phyloP scores from a whole-genome alignment of 257 asterid species.

The Fraxinus americana region DNA sequence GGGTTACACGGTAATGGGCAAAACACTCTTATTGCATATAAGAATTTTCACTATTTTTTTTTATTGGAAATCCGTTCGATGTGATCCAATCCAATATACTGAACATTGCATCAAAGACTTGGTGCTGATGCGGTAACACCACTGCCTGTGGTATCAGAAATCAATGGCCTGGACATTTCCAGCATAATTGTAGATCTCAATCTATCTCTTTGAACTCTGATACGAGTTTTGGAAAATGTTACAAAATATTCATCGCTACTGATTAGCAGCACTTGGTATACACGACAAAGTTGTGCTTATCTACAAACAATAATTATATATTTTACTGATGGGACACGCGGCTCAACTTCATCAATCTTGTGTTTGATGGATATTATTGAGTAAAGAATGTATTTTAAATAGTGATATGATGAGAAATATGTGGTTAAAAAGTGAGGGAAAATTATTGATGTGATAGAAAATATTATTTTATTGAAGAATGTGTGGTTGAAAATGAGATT shows the following conservation, averaged over 20 bases:
- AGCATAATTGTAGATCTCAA: neutral
- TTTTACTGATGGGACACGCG: neutral
- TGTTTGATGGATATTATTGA: too few species aligned
- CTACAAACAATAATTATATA: neutral
- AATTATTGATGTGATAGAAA: too few species aligned
- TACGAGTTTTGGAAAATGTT: neutral
- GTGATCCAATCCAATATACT: too few species aligned
- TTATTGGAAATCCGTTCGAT: too few species aligned
- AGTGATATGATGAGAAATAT: too few species aligned
- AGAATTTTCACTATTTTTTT: too few species aligned
- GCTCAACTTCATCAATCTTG: neutral
- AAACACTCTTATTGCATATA: too few species aligned
- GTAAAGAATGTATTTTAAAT: too few species aligned
- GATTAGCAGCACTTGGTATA: neutral
- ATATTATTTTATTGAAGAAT: too few species aligned
- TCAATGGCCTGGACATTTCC: neutral
- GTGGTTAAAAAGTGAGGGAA: too few species aligned
- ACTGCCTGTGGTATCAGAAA: neutral
- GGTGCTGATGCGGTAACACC: neutral
- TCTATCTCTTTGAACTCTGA: neutral
- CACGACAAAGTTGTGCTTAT: neutral
- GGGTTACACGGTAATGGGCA: neutral
- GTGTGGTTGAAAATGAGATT: too few species aligned
- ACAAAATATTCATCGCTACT: neutral
- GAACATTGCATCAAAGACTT: too few species aligned